A percentile compares a stretch with the other conserved stretches of the same genome.
Evolutionary conservation across 2,329 filamentous ascomycete species (phyloP).

Genomic region (Fusarium citri): DNA sequence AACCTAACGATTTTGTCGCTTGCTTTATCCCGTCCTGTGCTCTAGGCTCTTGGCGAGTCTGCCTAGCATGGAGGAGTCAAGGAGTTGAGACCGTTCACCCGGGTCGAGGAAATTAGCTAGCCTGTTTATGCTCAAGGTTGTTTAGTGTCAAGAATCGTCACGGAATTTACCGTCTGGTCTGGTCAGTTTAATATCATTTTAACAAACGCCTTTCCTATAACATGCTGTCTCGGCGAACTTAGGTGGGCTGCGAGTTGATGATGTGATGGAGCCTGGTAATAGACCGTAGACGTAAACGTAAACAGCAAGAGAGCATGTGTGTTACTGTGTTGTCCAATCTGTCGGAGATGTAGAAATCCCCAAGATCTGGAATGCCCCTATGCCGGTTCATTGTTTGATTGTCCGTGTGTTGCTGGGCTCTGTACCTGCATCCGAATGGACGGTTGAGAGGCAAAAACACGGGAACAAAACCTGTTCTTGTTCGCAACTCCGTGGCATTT

Average conservation of each 20-base stretch:
- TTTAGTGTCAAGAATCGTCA: not conserved
- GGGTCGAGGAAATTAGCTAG: constrained; percentile 8
- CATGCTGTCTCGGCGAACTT: not conserved
- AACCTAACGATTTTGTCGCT: not conserved
- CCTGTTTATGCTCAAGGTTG: constrained; percentile 6
- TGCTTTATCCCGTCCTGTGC: not conserved
- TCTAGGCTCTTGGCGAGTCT: not conserved
- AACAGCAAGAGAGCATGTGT: not conserved
- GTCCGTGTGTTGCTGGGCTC: constrained; percentile 11
- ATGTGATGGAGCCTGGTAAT: not conserved
- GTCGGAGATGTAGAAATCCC: not conserved
- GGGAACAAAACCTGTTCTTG: constrained; percentile 1
- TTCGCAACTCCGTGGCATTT: constrained; percentile 4
- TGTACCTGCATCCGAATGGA: constrained; percentile 8
- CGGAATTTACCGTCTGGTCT: not conserved
- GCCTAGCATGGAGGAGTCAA: not conserved
- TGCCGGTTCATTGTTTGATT: constrained; percentile 6
- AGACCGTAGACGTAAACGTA: no score
- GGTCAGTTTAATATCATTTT: not conserved
- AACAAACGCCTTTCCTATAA: not conserved
- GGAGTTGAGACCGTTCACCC: not conserved
- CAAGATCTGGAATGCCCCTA: constrained; percentile 1
- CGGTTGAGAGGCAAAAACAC: not conserved
- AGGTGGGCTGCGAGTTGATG: not conserved
- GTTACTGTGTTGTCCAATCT: not conserved